Conservation (phyloP, 23 red algal genomes). For the Gracilariopsis chorda region DNA sequence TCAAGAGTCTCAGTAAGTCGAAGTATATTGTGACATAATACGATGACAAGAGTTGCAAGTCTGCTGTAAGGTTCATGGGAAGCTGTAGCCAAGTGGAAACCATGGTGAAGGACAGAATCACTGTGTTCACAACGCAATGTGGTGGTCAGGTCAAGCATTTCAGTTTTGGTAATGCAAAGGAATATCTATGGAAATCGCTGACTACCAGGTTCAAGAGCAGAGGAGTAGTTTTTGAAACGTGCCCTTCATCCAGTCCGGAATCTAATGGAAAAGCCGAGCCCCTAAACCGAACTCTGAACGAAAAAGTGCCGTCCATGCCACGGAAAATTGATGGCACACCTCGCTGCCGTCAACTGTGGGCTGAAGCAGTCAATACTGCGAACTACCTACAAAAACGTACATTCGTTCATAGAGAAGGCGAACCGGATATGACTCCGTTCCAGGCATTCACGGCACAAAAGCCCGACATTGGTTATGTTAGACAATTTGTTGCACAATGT, state of each 20-base stretch:
- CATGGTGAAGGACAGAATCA: neutral
- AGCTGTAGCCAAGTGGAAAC: neutral
- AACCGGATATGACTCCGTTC: too few species aligned
- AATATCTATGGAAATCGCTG: neutral
- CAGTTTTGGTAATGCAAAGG: neutral
- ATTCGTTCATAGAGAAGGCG: too few species aligned
- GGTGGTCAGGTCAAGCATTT: neutral
- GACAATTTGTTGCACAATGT: too few species aligned
- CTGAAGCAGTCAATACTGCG: neutral
- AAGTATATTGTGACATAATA: neutral
- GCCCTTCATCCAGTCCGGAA: neutral
- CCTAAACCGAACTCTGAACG: constrained; percentile 29
- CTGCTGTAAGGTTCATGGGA: neutral
- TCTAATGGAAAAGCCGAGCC: constrained; percentile 37
- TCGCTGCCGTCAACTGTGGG: neutral
- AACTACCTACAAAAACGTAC: too few species aligned
- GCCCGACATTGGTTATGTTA: too few species aligned
- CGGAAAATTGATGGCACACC: neutral
- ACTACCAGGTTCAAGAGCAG: too few species aligned
- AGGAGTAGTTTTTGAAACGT: neutral
- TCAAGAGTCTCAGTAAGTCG: too few species aligned
- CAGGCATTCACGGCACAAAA: too few species aligned
- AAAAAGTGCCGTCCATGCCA: constrained; percentile 14
- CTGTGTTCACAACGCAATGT: neutral
- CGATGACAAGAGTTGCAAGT: neutral